These are phyloP conservation scores for Mariannaea elegans DNA, from an alignment of 2,329 filamentous ascomycete genomes.

Conservation along the genomic window DNA sequence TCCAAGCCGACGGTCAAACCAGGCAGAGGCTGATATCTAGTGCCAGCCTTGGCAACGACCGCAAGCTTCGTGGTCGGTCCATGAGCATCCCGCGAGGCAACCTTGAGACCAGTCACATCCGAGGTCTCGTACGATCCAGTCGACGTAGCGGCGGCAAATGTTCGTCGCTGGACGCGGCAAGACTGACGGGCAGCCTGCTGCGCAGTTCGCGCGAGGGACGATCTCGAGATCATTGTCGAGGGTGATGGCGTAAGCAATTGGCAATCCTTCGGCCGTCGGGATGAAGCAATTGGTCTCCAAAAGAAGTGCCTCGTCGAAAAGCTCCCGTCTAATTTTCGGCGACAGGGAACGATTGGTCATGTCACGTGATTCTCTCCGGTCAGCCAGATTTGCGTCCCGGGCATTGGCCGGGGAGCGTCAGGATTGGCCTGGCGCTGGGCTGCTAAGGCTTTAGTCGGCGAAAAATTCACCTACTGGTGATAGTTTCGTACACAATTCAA, in stretches of 20 bases:
- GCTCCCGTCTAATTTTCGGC: constrained; percentile 57
- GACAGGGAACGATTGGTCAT: constrained; percentile 36
- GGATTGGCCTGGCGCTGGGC: constrained; percentile 25
- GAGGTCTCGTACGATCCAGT: constrained; percentile 88
- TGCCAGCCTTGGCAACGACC: constrained; percentile 92
- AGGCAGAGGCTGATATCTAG: constrained; percentile 88
- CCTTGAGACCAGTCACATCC: constrained; percentile 88
- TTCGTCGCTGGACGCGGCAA: constrained; percentile 65
- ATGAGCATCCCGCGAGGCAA: constrained; percentile 88
- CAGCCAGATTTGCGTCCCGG: constrained; percentile 41
- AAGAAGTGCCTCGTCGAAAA: constrained; percentile 55
- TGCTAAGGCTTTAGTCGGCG: constrained; percentile 3
- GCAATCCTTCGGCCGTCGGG: constrained; percentile 55
- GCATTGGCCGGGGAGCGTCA: constrained; percentile 36
- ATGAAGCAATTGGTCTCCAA: constrained; percentile 49
- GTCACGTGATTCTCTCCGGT: constrained; percentile 49
- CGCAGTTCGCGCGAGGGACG: constrained; percentile 66
- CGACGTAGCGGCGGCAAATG: constrained; percentile 66
- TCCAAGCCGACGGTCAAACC: constrained; percentile 90
- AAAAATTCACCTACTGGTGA: not conserved
- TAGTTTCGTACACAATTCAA: not conserved
- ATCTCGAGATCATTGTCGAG: constrained; percentile 71
- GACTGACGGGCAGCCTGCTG: constrained; percentile 66
- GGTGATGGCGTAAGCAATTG: constrained; percentile 65
- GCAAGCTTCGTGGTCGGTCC: constrained; percentile 91